Evolutionary conservation across 768 basidiomycete genomes (phyloP), one percentile per base, ranked within the genome.

Genomic region (Lenzites betulinus): DNA sequence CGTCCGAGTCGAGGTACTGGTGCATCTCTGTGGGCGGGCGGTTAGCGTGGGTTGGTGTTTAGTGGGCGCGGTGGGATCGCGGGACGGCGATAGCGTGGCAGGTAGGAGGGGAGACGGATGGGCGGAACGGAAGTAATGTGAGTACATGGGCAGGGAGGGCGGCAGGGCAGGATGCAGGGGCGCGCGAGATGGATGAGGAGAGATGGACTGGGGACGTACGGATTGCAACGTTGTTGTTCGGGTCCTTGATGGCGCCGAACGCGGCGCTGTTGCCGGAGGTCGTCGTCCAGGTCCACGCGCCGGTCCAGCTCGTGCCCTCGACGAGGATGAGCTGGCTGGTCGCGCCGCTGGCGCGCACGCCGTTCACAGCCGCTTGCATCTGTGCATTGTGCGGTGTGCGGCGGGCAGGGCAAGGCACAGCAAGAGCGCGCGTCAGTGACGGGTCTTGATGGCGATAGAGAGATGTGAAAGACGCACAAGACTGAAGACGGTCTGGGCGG

Each of bases 291-390:
- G 81, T 79, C 83, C 83, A 85, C 38, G 84, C 84, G 59, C 84
- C 85, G 59, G 83, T 86, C 74, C 76, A 85, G 41, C 81, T 69
- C 3, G 71, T 76, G 28, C 75, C 83, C 77, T 72, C 73, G 28
- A 70, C 67, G 35, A 73, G 71, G 58, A 79, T 79, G 30, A 75
- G 68, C 64, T 79, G 78, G 13, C 59, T 61, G 7, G 74, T 88
- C 18, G 87, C 87, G 59, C 88, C 88, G 41, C 75, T 76, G 11
- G 82, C 71, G 65, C 87, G 79, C 64, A 90, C 85, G 62, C 83
- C 85, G 67, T 86, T 85, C 61, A 90, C 75, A 7, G 83, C 85
- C 42, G 83, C 83, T 80, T 89, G 88, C 71, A 80, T 81, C 84
- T 70, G 41, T 35, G 52, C 53, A 23, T 55, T 58, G 51, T 11